Percentiles rank a stretch among this genome's conserved stretches.
These are phyloP conservation scores for Lepidium didymum DNA, from an alignment of 345 rosid species.

Conservation along the genomic window DNA sequence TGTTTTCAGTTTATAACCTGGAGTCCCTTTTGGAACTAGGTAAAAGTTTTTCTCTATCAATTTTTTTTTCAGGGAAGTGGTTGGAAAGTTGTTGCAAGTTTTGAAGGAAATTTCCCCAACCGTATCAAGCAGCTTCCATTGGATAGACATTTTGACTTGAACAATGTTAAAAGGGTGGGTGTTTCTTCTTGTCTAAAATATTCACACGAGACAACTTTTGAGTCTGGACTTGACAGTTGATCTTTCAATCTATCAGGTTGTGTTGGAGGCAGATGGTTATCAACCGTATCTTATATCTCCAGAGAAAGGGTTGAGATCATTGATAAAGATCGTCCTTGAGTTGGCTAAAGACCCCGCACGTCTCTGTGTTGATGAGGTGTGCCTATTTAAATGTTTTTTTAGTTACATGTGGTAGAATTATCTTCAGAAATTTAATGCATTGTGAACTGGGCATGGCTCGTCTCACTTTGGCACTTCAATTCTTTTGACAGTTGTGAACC, in stretches of 20 bases:
- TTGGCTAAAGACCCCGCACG: slow-evolving; percentile 96
- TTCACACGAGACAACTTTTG: background rate
- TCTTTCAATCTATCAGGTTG: slow-evolving; percentile 49
- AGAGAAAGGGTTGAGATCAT: slow-evolving; percentile 94
- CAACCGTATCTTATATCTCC: slow-evolving; percentile 99
- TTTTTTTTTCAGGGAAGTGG: slow-evolving; percentile 71
- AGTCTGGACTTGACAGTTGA: slow-evolving; percentile 1
- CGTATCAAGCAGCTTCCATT: slow-evolving; percentile 95
- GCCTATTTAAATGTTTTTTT: background rate
- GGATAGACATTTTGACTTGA: slow-evolving; percentile 91
- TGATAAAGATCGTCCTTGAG: slow-evolving; percentile 93
- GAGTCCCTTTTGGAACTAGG: background rate
- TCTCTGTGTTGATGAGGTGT: slow-evolving; percentile 95
- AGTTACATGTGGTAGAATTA: background rate
- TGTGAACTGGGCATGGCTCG: background rate
- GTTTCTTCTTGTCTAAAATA: slow-evolving; percentile 3
- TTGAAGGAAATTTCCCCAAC: slow-evolving; percentile 93
- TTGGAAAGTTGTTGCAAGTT: slow-evolving; percentile 96
- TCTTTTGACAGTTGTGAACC: background rate
- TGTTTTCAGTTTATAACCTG: slow-evolving; percentile 1
- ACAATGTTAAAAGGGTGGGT: slow-evolving; percentile 88
- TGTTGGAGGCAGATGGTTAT: slow-evolving; percentile 97
- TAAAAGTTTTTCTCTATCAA: background rate
- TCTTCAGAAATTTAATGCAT: slow-evolving; percentile 5
- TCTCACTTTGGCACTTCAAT: slow-evolving; percentile 1